Percentiles rank a stretch among this genome's conserved stretches.
phyloP scores from a whole-genome alignment of 768 basidiomycete genomes.

The Termitomyces sp. region DNA sequence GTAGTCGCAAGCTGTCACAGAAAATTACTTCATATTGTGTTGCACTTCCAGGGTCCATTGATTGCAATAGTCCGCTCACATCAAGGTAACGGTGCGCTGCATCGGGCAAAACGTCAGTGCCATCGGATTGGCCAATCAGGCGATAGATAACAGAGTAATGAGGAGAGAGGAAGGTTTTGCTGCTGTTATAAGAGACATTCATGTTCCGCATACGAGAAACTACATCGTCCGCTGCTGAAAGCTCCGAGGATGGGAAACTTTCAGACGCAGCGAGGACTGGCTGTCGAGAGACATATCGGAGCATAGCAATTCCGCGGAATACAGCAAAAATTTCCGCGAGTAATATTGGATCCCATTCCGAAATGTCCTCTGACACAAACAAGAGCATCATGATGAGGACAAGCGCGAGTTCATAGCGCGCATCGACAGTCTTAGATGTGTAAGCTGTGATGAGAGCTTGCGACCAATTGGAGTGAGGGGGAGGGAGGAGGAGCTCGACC shows the following conservation, averaged over 20 bases:
- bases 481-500: constrained; percentile 47
- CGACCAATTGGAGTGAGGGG: constrained; percentile 56
- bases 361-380: constrained; percentile 63
- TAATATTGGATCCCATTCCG: constrained; percentile 57
- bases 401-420: constrained; percentile 71
- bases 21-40: constrained; percentile 67
- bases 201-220: constrained; percentile 65
- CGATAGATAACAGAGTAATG: constrained; percentile 61
- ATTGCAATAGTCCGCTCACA: constrained; percentile 58
- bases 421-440: constrained; percentile 55
- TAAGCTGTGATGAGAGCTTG: constrained; percentile 61
- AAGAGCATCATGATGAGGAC: constrained; percentile 63
- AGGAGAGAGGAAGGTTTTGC: constrained; percentile 38
- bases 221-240: constrained; percentile 49
- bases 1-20: constrained; percentile 60
- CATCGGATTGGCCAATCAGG: constrained; percentile 49
- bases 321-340: constrained; percentile 75
- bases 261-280: constrained; percentile 36
- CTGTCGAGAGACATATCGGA: constrained; percentile 56
- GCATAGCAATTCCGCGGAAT: constrained; percentile 72
- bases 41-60: constrained; percentile 61
- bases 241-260: constrained; percentile 11
- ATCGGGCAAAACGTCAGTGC: constrained; percentile 44
- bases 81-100: constrained; percentile 72
- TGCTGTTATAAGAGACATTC: constrained; percentile 54